These are phyloP conservation scores for Aspergillus sp. DNA, from an alignment of 2,329 filamentous ascomycete species.

Conservation along the genomic window DNA sequence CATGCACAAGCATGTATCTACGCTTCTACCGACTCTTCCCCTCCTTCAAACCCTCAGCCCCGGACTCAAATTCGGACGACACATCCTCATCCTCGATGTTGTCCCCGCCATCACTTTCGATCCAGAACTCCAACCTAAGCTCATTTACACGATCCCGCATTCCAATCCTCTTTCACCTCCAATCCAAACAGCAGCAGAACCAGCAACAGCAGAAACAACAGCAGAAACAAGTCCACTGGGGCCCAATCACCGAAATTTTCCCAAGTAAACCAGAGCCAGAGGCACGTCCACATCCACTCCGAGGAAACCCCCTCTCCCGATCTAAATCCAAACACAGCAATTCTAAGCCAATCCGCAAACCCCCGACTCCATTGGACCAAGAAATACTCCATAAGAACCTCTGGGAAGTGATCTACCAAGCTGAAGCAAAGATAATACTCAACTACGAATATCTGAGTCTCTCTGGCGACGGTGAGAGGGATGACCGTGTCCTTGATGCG, in stretches of 20 bases:
- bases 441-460: conserved; percentile 2
- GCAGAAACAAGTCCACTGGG: background rate
- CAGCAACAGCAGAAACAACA: background rate
- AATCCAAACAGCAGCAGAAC: background rate
- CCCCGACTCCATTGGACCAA: conserved; percentile 8
- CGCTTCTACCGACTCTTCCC: background rate
- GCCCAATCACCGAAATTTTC: background rate
- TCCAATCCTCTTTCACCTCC: background rate
- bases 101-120: background rate
- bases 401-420: conserved; percentile 2
- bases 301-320: background rate
- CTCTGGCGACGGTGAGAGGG: conserved; percentile 2
- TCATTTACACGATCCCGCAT: too few relatives aligned
- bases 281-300: background rate
- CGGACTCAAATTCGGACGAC: background rate
- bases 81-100: background rate
- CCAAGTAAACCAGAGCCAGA: background rate
- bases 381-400: conserved; percentile 10
- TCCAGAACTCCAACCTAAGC: too few relatives aligned
- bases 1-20: background rate
- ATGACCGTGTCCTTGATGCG: conserved; percentile 2
- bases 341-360: conserved; percentile 8
- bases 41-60: background rate
- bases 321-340: background rate
- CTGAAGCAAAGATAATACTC: conserved; percentile 5